These are phyloP conservation scores for Fragilaria radians DNA, from an alignment of 108 stramenopile genomes.

Conservation along the genomic window DNA sequence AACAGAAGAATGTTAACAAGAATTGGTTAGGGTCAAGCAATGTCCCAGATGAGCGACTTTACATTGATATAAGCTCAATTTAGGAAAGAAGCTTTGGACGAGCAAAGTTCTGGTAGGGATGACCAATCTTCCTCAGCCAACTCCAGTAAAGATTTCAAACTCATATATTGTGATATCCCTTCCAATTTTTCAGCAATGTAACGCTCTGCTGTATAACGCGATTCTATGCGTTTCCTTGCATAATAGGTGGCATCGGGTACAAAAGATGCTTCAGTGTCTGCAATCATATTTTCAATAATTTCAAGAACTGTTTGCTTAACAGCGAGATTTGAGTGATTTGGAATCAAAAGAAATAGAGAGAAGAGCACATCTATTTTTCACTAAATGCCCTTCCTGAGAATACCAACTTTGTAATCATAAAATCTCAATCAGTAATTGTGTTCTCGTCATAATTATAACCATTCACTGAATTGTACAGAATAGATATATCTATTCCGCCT, in stretches of 20 bases:
- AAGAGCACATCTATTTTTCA: constrained; percentile 86
- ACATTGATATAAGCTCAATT: too few species aligned
- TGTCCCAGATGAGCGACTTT: too few species aligned
- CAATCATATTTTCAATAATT: constrained; percentile 86
- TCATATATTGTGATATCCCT: constrained; percentile 80
- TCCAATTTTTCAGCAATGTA: constrained; percentile 87
- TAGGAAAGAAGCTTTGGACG: too few species aligned
- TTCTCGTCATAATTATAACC: constrained; percentile 49
- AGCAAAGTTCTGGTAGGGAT: constrained; percentile 57
- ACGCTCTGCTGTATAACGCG: constrained; percentile 77
- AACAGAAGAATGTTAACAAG: too few species aligned
- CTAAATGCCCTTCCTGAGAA: constrained; percentile 78
- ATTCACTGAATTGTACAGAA: constrained; percentile 62
- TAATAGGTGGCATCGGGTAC: constrained; percentile 76
- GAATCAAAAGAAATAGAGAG: constrained; percentile 73
- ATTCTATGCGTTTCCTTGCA: constrained; percentile 64
- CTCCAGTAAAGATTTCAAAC: constrained; percentile 66
- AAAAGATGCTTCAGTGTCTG: constrained; percentile 61
- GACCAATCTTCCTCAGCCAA: constrained; percentile 95
- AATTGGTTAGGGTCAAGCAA: too few species aligned
- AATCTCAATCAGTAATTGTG: constrained; percentile 44
- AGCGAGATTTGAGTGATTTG: constrained; percentile 85
- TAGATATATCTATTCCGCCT: constrained; percentile 68
- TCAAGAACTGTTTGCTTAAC: constrained; percentile 83
- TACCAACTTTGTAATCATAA: constrained; percentile 70